phyloP scores from a whole-genome alignment of 352 stramenopile genomes.

The Pythium aristosporum region DNA sequence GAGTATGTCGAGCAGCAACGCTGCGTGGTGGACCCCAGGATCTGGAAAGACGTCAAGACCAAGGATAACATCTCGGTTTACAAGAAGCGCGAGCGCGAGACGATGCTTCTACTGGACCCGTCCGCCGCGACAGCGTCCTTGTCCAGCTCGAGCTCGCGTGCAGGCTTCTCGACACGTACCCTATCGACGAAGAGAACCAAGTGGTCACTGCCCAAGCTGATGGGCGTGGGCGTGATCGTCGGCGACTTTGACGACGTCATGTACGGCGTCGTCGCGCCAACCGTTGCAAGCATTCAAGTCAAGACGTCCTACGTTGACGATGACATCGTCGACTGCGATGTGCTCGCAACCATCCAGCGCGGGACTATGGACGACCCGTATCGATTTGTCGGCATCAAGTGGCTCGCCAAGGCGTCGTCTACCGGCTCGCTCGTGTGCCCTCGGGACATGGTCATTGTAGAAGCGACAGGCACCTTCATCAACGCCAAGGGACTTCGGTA shows the following conservation, averaged over 20 bases:
- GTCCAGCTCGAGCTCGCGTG: too few relatives aligned
- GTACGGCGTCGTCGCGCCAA: slow-evolving; percentile 43
- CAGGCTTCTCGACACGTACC: slow-evolving; percentile 1
- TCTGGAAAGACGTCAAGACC: slow-evolving; percentile 43
- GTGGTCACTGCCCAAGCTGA: slow-evolving; percentile 17
- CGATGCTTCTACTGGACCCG: not conserved
- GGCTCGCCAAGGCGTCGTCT: slow-evolving; percentile 21
- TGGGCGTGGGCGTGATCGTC: slow-evolving; percentile 23
- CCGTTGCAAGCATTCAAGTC: slow-evolving; percentile 46
- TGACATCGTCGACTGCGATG: slow-evolving; percentile 36
- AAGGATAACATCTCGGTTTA: slow-evolving; percentile 38
- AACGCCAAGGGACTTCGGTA: slow-evolving; percentile 34
- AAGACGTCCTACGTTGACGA: slow-evolving; percentile 52
- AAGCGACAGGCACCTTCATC: slow-evolving; percentile 40
- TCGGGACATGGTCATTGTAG: slow-evolving; percentile 43
- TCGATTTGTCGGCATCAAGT: slow-evolving; percentile 27
- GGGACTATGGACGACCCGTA: slow-evolving; percentile 32
- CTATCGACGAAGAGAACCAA: not conserved
- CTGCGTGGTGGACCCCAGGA: slow-evolving; percentile 35
- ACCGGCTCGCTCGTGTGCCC: slow-evolving; percentile 24
- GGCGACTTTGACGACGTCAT: slow-evolving; percentile 30
- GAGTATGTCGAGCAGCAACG: slow-evolving; percentile 29
- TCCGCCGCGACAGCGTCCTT: not conserved
- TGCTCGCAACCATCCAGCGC: slow-evolving; percentile 40
- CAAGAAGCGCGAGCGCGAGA: slow-evolving; percentile 27